These are phyloP conservation scores for Haberlea rhodopensis DNA, from an alignment of 257 asterid species.

Conservation along the genomic window DNA sequence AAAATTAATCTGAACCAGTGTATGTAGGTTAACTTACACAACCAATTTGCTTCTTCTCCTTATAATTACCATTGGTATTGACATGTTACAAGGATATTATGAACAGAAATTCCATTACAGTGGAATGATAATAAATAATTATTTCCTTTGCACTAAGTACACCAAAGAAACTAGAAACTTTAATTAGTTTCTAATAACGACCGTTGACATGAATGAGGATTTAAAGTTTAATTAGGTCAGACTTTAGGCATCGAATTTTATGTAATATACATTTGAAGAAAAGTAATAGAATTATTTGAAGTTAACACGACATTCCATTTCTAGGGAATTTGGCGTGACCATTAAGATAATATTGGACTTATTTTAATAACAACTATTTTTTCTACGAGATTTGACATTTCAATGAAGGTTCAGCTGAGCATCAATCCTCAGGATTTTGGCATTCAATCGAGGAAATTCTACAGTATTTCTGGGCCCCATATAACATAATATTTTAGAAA, in stretches of 20 bases:
- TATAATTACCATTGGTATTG: too few relatives aligned
- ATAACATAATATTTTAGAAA: slow-evolving; percentile 20
- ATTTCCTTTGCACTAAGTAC: too few relatives aligned
- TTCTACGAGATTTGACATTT: slow-evolving; percentile 27
- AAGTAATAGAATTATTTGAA: background rate
- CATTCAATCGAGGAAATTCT: slow-evolving; percentile 35
- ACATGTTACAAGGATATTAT: too few relatives aligned
- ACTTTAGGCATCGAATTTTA: background rate
- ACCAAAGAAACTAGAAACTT: background rate
- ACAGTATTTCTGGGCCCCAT: slow-evolving; percentile 38
- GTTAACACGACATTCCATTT: background rate
- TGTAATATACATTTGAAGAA: background rate
- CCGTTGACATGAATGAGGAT: background rate
- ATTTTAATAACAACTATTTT: background rate
- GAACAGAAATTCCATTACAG: too few relatives aligned
- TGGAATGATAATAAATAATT: too few relatives aligned
- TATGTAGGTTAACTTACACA: too few relatives aligned
- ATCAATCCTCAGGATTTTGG: slow-evolving; percentile 33
- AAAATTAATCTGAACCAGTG: too few relatives aligned
- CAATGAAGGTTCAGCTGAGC: slow-evolving; percentile 24
- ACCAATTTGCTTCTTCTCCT: too few relatives aligned
- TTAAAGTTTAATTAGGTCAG: background rate
- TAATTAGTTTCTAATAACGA: too few relatives aligned
- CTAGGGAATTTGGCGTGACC: background rate
- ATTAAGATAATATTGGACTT: slow-evolving; percentile 8